Base-by-base conservation (phyloP, 2,329 filamentous ascomycete genomes). In the Calonectria ilicicola region DNA sequence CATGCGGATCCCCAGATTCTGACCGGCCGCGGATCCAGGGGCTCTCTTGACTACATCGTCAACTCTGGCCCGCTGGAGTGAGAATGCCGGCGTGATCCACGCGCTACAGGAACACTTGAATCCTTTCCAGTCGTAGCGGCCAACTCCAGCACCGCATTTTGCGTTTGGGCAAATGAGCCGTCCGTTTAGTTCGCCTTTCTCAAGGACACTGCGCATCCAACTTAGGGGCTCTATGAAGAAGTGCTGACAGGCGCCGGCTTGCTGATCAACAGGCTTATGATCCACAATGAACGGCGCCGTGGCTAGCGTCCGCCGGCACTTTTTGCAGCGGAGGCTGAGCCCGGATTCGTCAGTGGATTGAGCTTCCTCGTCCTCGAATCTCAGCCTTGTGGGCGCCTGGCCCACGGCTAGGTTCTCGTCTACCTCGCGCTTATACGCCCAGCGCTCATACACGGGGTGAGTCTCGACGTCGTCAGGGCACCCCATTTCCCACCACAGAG, bases 71-170 rank as follows among this genome's bases (percentile, higher is more conserved):
- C 93, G 94, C 67, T 95, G 93, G 73, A 98, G 87, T 73, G 94
- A 96, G 82, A 99, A 97, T 1, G 94, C 96, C 10, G 97, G 96
- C 64, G 95, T 94, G 26, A 98, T 89, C 96, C 97, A 98, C 74
- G 93, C 91, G 44, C 93, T 92, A 83, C 97, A 99, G 81, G 92
- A 97, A 85, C 97, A 99, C 82, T 92, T 92, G 89, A 98, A 93
- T 17, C 97, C 97, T 82, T 97, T 95, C 97, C 97, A 99, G 65
- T 96, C 94, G 81, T 98, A 99, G 79, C 97, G 94, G 46, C 97
- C 97, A 60, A 98, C 91, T 65, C 95, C 95, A 47, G 94, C 92
- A 58, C 90, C 91, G 83, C 97, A 99, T 80, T 93, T 93, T 10
- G 82, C 72, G 77, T 93, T 94, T 12, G 97, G 96, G 80, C 97